These are phyloP conservation scores for Alnus rubra DNA, from an alignment of 306 rosid species.

Conservation along the genomic window DNA sequence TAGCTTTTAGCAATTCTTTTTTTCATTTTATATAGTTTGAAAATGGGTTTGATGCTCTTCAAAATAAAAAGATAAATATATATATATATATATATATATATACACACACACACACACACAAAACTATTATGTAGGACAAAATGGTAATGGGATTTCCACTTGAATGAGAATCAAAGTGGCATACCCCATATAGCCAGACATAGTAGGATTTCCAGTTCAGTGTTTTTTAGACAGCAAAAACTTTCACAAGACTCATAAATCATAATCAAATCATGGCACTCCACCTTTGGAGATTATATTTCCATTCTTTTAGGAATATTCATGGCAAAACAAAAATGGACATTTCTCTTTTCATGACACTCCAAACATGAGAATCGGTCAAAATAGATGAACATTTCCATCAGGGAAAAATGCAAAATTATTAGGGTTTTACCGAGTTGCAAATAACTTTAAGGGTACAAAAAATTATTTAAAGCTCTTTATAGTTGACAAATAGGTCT, in stretches of 20 bases:
- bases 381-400: neutral
- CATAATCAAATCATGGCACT: no score
- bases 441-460: no score
- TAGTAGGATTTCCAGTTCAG: neutral
- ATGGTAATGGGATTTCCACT: neutral
- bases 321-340: neutral
- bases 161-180: neutral
- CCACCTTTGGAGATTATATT: no score
- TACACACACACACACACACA: no score
- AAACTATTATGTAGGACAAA: no score
- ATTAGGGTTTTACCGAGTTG: no score
- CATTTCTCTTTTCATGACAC: neutral
- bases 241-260: neutral
- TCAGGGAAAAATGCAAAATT: neutral
- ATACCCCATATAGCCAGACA: neutral
- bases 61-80: no score
- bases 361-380: neutral
- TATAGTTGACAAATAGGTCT: no score
- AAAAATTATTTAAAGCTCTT: no score
- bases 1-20: no score
- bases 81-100: no score
- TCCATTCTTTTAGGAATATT: no score
- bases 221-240: neutral
- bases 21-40: neutral
- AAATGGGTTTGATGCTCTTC: neutral